A percentile compares a stretch with the other conserved stretches of the same genome.
phyloP scores from a whole-genome alignment of 2,329 filamentous ascomycete genomes.

The Hypoxylon sp. region DNA sequence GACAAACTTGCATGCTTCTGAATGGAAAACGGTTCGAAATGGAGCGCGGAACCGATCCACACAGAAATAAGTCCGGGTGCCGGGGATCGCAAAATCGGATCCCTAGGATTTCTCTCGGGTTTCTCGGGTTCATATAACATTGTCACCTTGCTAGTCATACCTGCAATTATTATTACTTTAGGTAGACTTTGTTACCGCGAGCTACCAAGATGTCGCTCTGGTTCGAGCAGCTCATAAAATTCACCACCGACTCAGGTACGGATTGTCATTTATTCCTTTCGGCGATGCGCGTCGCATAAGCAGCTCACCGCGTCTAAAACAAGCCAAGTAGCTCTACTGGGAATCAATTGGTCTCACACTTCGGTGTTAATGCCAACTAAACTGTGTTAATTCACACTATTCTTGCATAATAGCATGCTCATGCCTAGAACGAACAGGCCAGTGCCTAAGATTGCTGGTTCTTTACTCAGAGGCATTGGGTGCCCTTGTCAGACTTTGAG shows the following conservation, averaged over 20 bases:
- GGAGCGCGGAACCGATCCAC: too few relatives aligned
- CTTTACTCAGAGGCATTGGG: not conserved
- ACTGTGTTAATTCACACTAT: not conserved
- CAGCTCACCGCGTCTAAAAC: not conserved
- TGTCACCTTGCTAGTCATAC: not conserved
- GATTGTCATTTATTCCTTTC: conserved; percentile 1
- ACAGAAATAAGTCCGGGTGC: not conserved
- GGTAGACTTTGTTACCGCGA: not conserved
- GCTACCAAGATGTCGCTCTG: conserved; percentile 41
- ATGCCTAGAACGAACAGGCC: not conserved
- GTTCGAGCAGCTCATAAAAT: conserved; percentile 57
- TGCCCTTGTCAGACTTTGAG: not conserved
- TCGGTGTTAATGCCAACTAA: not conserved
- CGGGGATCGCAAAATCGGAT: not conserved
- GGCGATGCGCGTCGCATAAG: not conserved
- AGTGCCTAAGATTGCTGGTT: not conserved
- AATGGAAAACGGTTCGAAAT: too few relatives aligned
- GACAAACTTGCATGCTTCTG: too few relatives aligned
- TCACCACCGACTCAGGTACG: conserved; percentile 61
- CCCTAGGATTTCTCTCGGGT: not conserved
- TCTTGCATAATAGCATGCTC: not conserved
- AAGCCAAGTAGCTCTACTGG: conserved; percentile 21
- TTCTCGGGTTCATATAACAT: conserved; percentile 1
- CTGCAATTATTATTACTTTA: not conserved
- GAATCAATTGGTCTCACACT: not conserved